Conservation (phyloP, 371 early-diverging fungal species). For the Nematocida ironsii region DNA sequence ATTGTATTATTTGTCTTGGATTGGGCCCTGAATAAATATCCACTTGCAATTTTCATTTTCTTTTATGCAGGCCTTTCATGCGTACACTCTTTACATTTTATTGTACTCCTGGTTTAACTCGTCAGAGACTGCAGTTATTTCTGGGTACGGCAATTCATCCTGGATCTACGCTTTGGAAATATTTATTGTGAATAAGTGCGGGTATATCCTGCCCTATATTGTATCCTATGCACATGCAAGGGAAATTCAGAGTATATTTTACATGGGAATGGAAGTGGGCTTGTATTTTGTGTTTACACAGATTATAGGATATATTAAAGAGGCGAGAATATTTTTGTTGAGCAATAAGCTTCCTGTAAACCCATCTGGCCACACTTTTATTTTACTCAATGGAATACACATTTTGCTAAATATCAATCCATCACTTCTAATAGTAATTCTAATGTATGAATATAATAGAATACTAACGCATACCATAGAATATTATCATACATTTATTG, state of each 20-base stretch:
- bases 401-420: constrained; percentile 26
- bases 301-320: constrained; percentile 38
- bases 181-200: constrained; percentile 24
- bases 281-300: constrained; percentile 35
- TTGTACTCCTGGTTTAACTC: constrained; percentile 44
- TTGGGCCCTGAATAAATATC: neutral
- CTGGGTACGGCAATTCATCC: neutral
- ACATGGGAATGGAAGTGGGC: constrained; percentile 9
- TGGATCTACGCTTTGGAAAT: neutral
- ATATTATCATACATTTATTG: constrained; percentile 51
- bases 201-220: constrained; percentile 42
- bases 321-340: constrained; percentile 10
- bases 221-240: constrained; percentile 2
- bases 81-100: constrained; percentile 34
- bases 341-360: constrained; percentile 14
- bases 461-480: constrained; percentile 16
- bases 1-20: no score
- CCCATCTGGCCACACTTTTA: constrained; percentile 59
- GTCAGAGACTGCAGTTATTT: constrained; percentile 43
- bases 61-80: constrained; percentile 7
- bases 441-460: constrained; percentile 39
- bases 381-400: constrained; percentile 49
- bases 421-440: neutral
- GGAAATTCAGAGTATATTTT: neutral
- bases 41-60: constrained; percentile 3